Evolutionary conservation across 768 basidiomycete genomes (phyloP), one percentile per base, ranked within the genome.

Genomic region (Pleurotus sapidus): DNA sequence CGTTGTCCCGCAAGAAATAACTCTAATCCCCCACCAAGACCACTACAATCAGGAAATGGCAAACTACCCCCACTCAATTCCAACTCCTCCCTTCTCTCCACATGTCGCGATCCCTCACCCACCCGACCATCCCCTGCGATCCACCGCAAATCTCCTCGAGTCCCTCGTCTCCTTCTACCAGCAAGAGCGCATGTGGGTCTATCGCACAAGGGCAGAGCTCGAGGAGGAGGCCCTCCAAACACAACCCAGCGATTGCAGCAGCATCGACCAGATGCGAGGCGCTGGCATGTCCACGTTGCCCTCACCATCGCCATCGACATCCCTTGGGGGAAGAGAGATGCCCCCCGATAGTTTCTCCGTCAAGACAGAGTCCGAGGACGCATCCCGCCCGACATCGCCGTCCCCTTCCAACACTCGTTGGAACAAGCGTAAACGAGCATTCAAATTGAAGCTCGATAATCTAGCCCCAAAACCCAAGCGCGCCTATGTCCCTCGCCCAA

Each of bases 101-200:
- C 70, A 65, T 40, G 68, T 71, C 46, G 46, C 46, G 65, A 67
- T 39, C 68, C 78, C 63, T 64, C 71, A 57, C 57, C 60, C 62
- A 46, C 47, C 61, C 11, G 68, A 72, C 15, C 63, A 68, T 54
- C 70, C 75, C 14, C 72, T 80, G 38, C 72, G 75, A 37, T 74
- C 74, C 12, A 83, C 87, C n/a, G 72, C 80, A 46, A 72, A 77
- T 61, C 78, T 86, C 61, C 83, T 89, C 65, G 83, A 87, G 63
- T 79, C 81, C 24, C 82, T 90, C 51, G 77, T 84, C 42, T 73
- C 78, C 5, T 88, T 85, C 63, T 90, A 89, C 68, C 82, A 87
- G 65, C 80, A 83, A 60, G 86, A 89, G 70, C 83, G 83, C 39
- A 82, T 80, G 73, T 89, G 88, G 86, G 80, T 88, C 5, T 82